Evolutionary conservation across 176 grass and related monocot genomes (phyloP).

Genomic region (Carex scoparia): DNA sequence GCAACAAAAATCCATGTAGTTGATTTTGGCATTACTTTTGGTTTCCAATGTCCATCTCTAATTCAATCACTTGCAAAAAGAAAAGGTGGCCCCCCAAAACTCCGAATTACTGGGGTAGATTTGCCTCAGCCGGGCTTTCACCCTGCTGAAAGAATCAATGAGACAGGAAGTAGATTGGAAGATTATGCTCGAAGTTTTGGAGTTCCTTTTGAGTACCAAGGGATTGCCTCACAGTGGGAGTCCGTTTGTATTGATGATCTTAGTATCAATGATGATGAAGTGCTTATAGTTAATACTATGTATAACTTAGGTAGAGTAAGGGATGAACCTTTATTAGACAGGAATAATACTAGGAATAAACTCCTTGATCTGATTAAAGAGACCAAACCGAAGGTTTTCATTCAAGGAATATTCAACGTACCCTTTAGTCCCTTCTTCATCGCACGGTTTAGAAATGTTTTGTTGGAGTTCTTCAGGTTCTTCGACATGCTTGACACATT

Average conservation of each 20-base stretch:
- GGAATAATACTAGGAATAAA: constrained; percentile 34
- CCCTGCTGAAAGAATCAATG: neutral
- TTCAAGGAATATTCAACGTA: neutral
- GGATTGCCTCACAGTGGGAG: constrained; percentile 40
- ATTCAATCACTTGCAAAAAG: constrained; percentile 39
- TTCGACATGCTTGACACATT: neutral
- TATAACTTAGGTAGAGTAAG: constrained; percentile 28
- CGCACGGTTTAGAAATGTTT: constrained; percentile 30
- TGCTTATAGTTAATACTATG: constrained; percentile 37
- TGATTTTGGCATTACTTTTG: constrained; percentile 48
- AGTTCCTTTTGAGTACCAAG: constrained; percentile 9
- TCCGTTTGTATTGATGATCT: constrained; percentile 38
- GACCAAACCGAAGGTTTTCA: constrained; percentile 29
- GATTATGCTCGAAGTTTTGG: neutral
- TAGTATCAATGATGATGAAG: constrained; percentile 35
- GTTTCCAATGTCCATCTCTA: constrained; percentile 52
- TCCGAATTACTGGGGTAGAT: constrained; percentile 54
- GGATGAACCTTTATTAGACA: constrained; percentile 28
- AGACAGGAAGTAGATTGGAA: neutral
- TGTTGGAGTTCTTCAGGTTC: constrained; percentile 29
- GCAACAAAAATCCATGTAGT: constrained; percentile 40
- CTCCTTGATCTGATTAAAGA: constrained; percentile 31
- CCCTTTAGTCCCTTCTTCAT: neutral
- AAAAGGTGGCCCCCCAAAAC: constrained; percentile 21
- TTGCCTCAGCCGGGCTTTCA: neutral